A percentile compares a stretch with the other conserved stretches of the same genome.
These are phyloP conservation scores for Macadamia integrifolia DNA, from an alignment of 164 flowering plant species.

Conservation along the genomic window DNA sequence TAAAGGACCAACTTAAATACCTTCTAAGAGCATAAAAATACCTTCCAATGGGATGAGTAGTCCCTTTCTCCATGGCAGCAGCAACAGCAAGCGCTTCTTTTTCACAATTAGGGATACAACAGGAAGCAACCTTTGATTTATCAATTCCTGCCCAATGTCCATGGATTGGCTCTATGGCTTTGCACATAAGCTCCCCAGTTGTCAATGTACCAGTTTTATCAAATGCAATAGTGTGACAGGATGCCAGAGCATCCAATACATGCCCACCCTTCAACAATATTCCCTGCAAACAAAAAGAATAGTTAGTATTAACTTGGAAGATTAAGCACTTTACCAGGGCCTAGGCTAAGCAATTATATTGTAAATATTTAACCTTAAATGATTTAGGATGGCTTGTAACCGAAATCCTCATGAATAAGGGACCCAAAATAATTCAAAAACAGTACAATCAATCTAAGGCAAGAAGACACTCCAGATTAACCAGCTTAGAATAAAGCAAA, in stretches of 20 bases:
- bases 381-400: too few species aligned
- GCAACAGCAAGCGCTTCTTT: slow-evolving; percentile 98
- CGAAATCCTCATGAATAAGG: too few species aligned
- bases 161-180: slow-evolving; percentile 92
- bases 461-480: too few species aligned
- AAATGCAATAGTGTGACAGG: slow-evolving; percentile 88
- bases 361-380: too few species aligned
- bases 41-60: slow-evolving; percentile 99
- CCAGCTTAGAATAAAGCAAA: too few species aligned
- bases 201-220: slow-evolving; percentile 99
- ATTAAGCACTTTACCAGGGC: not conserved
- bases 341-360: too few species aligned
- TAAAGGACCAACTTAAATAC: too few species aligned
- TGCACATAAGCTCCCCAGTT: slow-evolving; percentile 81
- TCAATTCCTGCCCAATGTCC: slow-evolving; percentile 46
- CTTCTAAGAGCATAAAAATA: slow-evolving; percentile 15
- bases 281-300: slow-evolving; percentile 43
- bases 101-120: slow-evolving; percentile 91
- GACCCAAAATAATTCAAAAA: too few species aligned
- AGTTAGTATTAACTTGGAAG: not conserved
- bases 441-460: too few species aligned
- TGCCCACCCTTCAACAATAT: slow-evolving; percentile 96
- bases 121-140: slow-evolving; percentile 30
- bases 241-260: slow-evolving; percentile 89
- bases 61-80: slow-evolving; percentile 99